These are phyloP conservation scores for Xerocomus potaroensis DNA, from an alignment of 768 basidiomycete species.

Conservation along the genomic window DNA sequence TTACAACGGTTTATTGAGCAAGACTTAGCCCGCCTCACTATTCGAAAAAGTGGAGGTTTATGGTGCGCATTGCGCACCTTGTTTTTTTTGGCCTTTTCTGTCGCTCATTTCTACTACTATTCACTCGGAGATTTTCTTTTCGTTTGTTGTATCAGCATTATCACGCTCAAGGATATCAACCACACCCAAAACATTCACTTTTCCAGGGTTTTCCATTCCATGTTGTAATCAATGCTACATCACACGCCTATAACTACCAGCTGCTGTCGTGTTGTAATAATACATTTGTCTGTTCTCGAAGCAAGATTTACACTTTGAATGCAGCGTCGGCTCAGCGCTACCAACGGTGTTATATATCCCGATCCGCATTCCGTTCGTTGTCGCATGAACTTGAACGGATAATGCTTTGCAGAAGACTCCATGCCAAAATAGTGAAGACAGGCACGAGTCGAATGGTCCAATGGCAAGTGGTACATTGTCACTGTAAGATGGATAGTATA, in stretches of 20 bases:
- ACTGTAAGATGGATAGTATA: not conserved
- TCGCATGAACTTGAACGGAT: too few relatives aligned
- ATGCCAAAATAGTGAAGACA: too few relatives aligned
- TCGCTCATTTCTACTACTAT: conserved; percentile 4
- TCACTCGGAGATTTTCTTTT: conserved; percentile 6
- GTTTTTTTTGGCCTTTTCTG: not conserved
- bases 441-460: too few relatives aligned
- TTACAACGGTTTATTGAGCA: conserved; percentile 47
- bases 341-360: too few relatives aligned
- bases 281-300: too few relatives aligned
- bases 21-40: not conserved
- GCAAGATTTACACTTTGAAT: too few relatives aligned
- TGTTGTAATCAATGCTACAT: conserved; percentile 15
- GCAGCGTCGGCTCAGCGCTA: too few relatives aligned
- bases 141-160: conserved; percentile 7
- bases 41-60: conserved; percentile 1
- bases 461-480: not conserved
- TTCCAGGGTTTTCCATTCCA: not conserved
- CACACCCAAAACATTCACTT: conserved; percentile 7
- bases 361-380: too few relatives aligned
- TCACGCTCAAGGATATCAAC: conserved; percentile 8
- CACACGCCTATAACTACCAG: not conserved
- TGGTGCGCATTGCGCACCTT: not conserved
- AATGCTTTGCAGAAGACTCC: too few relatives aligned
- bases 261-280: conserved; percentile 10